A percentile compares a stretch with the other conserved stretches of the same genome.
Conservation (phyloP, 1,284 basidiomycete genomes). For the Ustilago hordei region DNA sequence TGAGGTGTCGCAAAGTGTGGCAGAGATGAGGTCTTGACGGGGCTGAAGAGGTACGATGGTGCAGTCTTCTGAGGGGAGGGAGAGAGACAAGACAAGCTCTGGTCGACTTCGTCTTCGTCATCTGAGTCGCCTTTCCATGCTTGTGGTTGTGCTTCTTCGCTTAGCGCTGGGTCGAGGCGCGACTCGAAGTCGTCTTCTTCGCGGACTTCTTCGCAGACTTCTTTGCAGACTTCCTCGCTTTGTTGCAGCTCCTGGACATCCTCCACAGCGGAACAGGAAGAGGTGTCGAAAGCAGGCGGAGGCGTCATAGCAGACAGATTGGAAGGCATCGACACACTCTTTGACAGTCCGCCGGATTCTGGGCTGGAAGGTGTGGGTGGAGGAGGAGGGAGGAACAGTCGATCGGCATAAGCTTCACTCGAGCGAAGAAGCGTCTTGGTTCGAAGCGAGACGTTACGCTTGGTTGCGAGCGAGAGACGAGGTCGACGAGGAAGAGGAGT, state of each 20-base stretch:
- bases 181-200: constrained; percentile 21
- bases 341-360: constrained; percentile 25
- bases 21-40: constrained; percentile 33
- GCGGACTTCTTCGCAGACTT: not conserved
- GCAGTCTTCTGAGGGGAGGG: constrained; percentile 18
- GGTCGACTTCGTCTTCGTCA: constrained; percentile 51
- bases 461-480: constrained; percentile 43
- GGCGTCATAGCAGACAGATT: constrained; percentile 26
- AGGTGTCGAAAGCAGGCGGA: constrained; percentile 13
- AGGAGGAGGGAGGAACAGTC: constrained; percentile 47
- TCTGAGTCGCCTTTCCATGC: constrained; percentile 32
- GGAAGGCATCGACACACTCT: constrained; percentile 45
- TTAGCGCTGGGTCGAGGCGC: constrained; percentile 26
- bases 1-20: constrained; percentile 42
- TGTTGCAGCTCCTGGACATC: not conserved
- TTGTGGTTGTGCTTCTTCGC: constrained; percentile 18
- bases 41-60: constrained; percentile 25
- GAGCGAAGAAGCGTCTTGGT: constrained; percentile 47
- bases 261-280: constrained; percentile 6
- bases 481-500: constrained; percentile 47
- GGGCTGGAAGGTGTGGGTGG: constrained; percentile 17
- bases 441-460: constrained; percentile 47
- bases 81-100: constrained; percentile 36
- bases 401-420: constrained; percentile 47
- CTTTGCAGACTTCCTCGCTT: not conserved